Percentiles rank a stretch among this genome's conserved stretches.
These are phyloP conservation scores for Tuber microsphaerosporum DNA, from an alignment of 495 filamentous ascomycete species.

Conservation along the genomic window DNA sequence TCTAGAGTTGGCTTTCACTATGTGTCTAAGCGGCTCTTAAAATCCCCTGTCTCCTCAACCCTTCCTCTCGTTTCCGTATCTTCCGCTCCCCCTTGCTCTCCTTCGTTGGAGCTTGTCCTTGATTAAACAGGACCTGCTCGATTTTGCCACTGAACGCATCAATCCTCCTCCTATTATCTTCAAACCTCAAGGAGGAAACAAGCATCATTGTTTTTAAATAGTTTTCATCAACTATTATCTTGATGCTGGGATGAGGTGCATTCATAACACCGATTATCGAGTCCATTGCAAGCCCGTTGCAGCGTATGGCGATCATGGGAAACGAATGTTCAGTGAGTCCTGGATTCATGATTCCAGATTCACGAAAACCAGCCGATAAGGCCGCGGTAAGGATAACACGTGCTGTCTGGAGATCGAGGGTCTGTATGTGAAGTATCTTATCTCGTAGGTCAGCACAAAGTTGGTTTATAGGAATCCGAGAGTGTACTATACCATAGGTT, in stretches of 20 bases:
- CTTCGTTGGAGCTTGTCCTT: not conserved
- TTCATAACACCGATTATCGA: constrained; percentile 61
- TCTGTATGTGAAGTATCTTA: constrained; percentile 81
- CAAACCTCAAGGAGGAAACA: constrained; percentile 70
- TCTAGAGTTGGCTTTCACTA: not conserved
- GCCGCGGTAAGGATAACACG: constrained; percentile 65
- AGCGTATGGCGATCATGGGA: constrained; percentile 76
- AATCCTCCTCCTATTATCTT: constrained; percentile 61
- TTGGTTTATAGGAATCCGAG: not conserved
- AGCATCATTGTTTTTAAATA: constrained; percentile 55
- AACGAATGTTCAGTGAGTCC: constrained; percentile 46
- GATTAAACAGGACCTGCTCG: constrained; percentile 22
- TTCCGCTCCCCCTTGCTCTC: constrained; percentile 33
- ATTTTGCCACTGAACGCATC: constrained; percentile 23
- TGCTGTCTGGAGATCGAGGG: constrained; percentile 63
- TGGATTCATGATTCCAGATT: constrained; percentile 61
- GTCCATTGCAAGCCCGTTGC: constrained; percentile 70
- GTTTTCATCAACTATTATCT: constrained; percentile 43
- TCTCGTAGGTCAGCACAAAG: constrained; percentile 18
- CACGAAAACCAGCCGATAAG: constrained; percentile 74
- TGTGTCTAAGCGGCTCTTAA: constrained; percentile 8
- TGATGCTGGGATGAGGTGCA: constrained; percentile 37
- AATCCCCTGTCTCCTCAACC: constrained; percentile 27
- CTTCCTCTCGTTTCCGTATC: constrained; percentile 33
- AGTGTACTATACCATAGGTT: constrained; percentile 67